phyloP scores from a whole-genome alignment of 148 eudicot species.

The Chenopodium berlandieri region DNA sequence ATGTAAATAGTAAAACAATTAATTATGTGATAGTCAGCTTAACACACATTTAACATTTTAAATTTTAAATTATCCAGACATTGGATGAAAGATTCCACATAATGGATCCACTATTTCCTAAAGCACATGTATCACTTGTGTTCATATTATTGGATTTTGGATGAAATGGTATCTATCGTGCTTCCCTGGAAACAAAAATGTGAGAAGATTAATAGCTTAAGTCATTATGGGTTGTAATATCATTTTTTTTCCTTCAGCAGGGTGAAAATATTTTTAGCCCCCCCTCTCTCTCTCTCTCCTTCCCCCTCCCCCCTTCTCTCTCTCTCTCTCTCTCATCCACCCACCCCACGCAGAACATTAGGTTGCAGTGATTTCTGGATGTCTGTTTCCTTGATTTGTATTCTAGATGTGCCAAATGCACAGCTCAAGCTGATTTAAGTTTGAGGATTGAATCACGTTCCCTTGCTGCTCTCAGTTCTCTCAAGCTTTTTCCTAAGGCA shows the following conservation, averaged over 20 bases:
- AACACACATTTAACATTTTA: no score
- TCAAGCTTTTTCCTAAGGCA: not conserved
- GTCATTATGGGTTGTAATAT: not conserved
- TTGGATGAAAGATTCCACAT: not conserved
- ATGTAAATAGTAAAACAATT: not conserved
- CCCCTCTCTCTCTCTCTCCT: no score
- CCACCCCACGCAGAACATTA: no score
- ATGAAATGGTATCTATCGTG: not conserved
- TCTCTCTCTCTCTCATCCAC: no score
- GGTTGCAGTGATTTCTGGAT: no score
- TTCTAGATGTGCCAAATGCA: no score
- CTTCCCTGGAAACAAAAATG: not conserved
- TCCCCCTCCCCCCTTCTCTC: no score
- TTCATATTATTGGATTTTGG: not conserved
- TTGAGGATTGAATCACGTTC: not conserved
- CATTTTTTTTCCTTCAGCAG: not conserved
- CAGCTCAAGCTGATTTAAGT: not conserved
- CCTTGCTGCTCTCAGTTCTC: not conserved
- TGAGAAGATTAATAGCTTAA: no score
- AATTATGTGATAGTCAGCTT: not conserved
- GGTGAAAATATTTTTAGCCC: not conserved
- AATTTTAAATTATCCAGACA: no score
- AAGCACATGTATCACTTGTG: not conserved
- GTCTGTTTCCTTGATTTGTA: no score
- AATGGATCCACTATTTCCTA: no score